Base-by-base conservation (phyloP, 371 early-diverging fungal species). In the Mucor racemosus region DNA sequence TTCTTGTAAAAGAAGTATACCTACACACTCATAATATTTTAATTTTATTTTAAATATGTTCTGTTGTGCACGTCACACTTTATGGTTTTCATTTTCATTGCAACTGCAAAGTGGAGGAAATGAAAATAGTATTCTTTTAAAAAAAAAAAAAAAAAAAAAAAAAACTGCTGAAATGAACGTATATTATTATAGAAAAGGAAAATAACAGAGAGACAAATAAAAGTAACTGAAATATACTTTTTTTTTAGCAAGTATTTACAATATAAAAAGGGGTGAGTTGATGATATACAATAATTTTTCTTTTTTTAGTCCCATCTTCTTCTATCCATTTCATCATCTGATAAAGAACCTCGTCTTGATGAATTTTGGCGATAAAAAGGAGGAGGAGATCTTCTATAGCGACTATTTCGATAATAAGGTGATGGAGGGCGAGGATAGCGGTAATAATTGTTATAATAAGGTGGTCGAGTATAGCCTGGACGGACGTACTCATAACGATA, bases 311-410 rank as follows among this genome's bases (percentile, higher is more conserved):
- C 64, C 69, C 64, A 68, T 60, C 60, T 39, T 58, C 64, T 64
- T 64, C 64, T 68, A 55, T 68, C 60, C 44, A 68, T 64, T 7
- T 64, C 69, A 13, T 68, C 69, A 39, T 68, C 69, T 5, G 69
- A 60, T 55, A 64, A 54, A 13, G 69, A 64, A 5, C 60, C 60
- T 64, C 69, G 42, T 60, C 64, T 54, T 8, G 67, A 67, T 26
- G 67, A 46, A 46, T 53, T 53, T 40, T 59, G 39, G 14, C 40
- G 40, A 33, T 41, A 40, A 46, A 57, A 64, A 21, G 57, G 57
- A 57, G 68, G 60, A 3, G 68, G 62, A 35, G 64, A 64, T 26
- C 60, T 58, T 15, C 56, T 54, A 31, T 39, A 38, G 50, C 36
- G 46, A 39, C 17, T 55, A 15, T 35, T 31, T 21, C 69, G 60